These are phyloP conservation scores for Akebia trifoliata DNA, from an alignment of 164 flowering plant species.

Conservation along the genomic window DNA sequence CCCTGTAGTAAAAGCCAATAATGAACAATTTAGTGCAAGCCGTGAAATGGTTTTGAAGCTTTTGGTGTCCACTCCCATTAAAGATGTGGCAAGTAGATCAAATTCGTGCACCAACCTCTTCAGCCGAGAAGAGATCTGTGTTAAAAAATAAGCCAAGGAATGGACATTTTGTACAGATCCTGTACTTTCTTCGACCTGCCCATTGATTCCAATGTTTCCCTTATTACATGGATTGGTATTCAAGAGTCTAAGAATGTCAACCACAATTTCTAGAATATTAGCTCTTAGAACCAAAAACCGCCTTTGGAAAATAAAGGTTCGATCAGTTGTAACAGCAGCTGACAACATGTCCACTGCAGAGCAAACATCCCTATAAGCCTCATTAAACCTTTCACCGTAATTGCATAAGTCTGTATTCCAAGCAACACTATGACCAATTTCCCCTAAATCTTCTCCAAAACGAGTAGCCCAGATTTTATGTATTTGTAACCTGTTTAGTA, in stretches of 20 bases:
- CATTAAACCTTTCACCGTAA: conserved; percentile 24
- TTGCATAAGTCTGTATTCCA: conserved; percentile 9
- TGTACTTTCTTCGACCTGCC: conserved; percentile 12
- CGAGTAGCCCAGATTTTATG: conserved; percentile 8
- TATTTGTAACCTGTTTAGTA: conserved; percentile 18
- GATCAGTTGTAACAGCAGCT: conserved; percentile 17
- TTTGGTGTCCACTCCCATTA: conserved; percentile 48
- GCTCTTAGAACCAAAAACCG: conserved; percentile 66
- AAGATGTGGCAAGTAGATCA: conserved; percentile 61
- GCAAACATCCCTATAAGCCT: conserved; percentile 22
- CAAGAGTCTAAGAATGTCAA: conserved; percentile 37
- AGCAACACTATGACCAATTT: conserved; percentile 14
- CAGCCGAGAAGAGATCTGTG: conserved; percentile 36
- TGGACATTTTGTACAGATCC: conserved; percentile 13
- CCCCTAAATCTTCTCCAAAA: conserved; percentile 11
- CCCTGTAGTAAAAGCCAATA: conserved; percentile 58
- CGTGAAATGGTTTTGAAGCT: conserved; percentile 46
- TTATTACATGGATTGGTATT: conserved; percentile 9
- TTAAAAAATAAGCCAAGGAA: conserved; percentile 18
- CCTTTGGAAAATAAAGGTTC: conserved; percentile 51
- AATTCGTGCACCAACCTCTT: conserved; percentile 46
- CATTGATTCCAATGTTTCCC: conserved; percentile 6
- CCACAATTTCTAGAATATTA: conserved; percentile 36
- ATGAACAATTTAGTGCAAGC: conserved; percentile 58
- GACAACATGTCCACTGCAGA: conserved; percentile 34